Evolutionary conservation across 2,329 filamentous ascomycete genomes (phyloP).

Genomic region (Pleomassaria siparia): DNA sequence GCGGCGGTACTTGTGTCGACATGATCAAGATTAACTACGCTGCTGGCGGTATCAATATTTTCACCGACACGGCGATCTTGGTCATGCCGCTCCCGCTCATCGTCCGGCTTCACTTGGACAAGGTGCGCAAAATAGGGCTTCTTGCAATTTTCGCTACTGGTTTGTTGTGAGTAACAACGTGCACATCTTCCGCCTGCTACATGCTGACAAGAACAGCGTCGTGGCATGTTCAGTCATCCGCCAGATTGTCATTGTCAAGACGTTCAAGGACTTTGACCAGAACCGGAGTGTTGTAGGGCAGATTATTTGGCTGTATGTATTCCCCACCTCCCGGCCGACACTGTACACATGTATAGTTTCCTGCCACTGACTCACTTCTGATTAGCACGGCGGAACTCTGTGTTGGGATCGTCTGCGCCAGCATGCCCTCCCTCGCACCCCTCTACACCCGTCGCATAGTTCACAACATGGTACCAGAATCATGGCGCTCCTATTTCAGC

Average conservation of each 20-base stretch:
- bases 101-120: neutral
- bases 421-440: neutral
- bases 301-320: conserved; percentile 2
- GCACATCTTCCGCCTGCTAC: neutral
- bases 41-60: neutral
- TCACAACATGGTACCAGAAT: no score
- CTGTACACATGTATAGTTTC: no score
- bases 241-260: neutral
- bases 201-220: neutral
- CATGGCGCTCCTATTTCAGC: no score
- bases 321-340: no score
- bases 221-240: conserved; percentile 1
- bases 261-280: neutral
- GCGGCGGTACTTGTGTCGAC: neutral
- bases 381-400: neutral
- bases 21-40: neutral
- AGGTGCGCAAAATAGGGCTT: neutral
- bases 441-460: no score
- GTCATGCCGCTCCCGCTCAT: conserved; percentile 5
- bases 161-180: neutral
- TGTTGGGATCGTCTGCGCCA: neutral
- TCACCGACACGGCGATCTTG: conserved; percentile 1
- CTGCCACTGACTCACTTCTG: no score
- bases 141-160: conserved; percentile 1
- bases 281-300: neutral